Base-by-base conservation (phyloP, 2,329 filamentous ascomycete species). In the Scolecobasidium constrictum region DNA sequence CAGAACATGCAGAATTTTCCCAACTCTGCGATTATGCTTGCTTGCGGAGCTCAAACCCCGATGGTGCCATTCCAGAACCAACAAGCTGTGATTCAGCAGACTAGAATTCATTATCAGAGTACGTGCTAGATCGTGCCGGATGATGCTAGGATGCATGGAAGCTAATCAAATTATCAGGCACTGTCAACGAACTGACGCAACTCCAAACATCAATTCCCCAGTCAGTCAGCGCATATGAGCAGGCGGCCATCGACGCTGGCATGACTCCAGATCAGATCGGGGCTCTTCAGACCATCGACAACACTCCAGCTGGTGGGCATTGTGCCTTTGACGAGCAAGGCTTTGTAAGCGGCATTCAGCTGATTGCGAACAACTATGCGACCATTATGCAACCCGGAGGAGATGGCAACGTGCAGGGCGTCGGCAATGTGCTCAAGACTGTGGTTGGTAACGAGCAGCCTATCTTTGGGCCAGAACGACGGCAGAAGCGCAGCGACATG, bases 321-420 rank as follows among this genome's bases (percentile, higher is more conserved):
- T 78, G 74, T 58, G 72, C 65, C 41, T 78, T 78, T 46, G 74
- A 78, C 52, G 69, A 60, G 11, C 48, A 68, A 50, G 68, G 57
- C 7, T 78, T 77, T 48, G 66, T 68, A 7, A 66, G 61, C n/a
- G 73, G 74, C 9, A 68, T 77, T 22, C 73, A 77, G 59, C 60
- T 73, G n/a, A 68, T 77, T 60, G 59, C 69, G 6, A 60, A 69
- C 21, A 72, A 66, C 48, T 78, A 68, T 53, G 62, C 64, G 3
- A 67, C 66, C 42, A 62, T 77, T 13, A 67, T 77, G 57, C 69
- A 70, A 49, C 42, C 41, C 3, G 69, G 70, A 23, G 71, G 70
- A 0, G 61, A 66, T 42, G 73, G 73, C 2, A 49, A 61, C 35
- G 66, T 77, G 3, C 49, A 56, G 7, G 72, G 71, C 0, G 66